Conservation (phyloP, 176 grass and related monocot species). For the Rhynchospora pubera region DNA sequence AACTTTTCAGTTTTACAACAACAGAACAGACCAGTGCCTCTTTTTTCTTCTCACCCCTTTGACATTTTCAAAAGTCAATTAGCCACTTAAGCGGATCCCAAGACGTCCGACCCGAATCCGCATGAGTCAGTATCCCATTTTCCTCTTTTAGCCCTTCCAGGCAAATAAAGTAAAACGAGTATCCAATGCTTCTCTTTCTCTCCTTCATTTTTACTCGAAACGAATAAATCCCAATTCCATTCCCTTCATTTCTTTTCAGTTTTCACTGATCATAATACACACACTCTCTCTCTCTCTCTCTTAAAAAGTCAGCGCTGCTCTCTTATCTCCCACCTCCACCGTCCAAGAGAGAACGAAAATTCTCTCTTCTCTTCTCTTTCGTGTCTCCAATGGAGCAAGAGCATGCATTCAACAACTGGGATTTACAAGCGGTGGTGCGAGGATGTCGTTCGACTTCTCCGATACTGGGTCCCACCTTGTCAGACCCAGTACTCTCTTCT, state of each 20-base stretch:
- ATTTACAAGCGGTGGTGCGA: slow-evolving; percentile 60
- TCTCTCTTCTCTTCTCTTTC: background rate
- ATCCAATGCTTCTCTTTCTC: slow-evolving; percentile 19
- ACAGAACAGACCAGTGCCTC: too few relatives aligned
- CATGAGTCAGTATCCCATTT: background rate
- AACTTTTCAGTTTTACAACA: background rate
- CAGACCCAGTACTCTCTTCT: background rate
- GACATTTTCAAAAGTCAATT: background rate
- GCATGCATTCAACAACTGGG: slow-evolving; percentile 57
- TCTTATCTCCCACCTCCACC: slow-evolving; percentile 15
- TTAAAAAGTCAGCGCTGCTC: slow-evolving; percentile 57
- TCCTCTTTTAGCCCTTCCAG: background rate
- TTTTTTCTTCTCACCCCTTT: background rate
- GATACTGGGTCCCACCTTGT: slow-evolving; percentile 11
- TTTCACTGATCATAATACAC: background rate
- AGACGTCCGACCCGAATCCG: background rate
- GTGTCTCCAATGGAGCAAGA: slow-evolving; percentile 12
- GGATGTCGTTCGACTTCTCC: slow-evolving; percentile 9
- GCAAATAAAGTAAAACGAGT: background rate
- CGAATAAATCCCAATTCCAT: background rate
- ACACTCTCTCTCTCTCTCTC: background rate
- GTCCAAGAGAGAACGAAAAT: background rate
- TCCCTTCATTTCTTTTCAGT: background rate
- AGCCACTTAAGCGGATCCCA: background rate
- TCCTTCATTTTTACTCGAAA: background rate